Conservation (phyloP, 2,329 filamentous ascomycete genomes). For the Elsinoe fawcettii region DNA sequence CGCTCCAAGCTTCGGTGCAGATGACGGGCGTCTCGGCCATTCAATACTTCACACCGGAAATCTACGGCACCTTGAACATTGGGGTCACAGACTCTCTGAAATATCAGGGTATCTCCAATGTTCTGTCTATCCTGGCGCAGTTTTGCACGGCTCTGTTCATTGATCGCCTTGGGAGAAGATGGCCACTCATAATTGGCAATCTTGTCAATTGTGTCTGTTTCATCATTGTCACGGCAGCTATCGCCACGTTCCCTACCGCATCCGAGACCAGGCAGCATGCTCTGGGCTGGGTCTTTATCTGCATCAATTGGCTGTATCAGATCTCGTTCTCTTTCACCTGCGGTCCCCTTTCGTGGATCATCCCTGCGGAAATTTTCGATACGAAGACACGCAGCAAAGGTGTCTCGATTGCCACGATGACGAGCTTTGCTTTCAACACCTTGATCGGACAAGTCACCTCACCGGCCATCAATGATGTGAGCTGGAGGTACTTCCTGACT, state of each 20-base stretch:
- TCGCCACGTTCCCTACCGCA: constrained; percentile 19
- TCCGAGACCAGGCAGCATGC: no score
- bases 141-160: constrained; percentile 32
- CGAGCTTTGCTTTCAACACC: constrained; percentile 63
- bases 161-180: constrained; percentile 22
- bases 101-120: constrained; percentile 21
- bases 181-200: constrained; percentile 22
- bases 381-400: constrained; percentile 67
- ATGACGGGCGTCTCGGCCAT: constrained; percentile 28
- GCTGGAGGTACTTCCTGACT: constrained; percentile 52
- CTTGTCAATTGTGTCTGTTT: constrained; percentile 21
- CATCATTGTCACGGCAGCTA: constrained; percentile 23
- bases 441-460: constrained; percentile 64
- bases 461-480: constrained; percentile 49
- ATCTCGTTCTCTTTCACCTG: constrained; percentile 66
- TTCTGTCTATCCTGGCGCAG: constrained; percentile 57
- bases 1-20: constrained; percentile 24
- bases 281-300: constrained; percentile 57
- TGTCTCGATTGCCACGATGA: constrained; percentile 67
- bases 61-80: constrained; percentile 23
- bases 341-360: constrained; percentile 57
- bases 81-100: constrained; percentile 19
- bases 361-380: constrained; percentile 66
- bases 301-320: constrained; percentile 72
- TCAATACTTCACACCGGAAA: constrained; percentile 26